These are phyloP conservation scores for Xylaria multiplex DNA, from an alignment of 2,329 filamentous ascomycete species.

Conservation along the genomic window DNA sequence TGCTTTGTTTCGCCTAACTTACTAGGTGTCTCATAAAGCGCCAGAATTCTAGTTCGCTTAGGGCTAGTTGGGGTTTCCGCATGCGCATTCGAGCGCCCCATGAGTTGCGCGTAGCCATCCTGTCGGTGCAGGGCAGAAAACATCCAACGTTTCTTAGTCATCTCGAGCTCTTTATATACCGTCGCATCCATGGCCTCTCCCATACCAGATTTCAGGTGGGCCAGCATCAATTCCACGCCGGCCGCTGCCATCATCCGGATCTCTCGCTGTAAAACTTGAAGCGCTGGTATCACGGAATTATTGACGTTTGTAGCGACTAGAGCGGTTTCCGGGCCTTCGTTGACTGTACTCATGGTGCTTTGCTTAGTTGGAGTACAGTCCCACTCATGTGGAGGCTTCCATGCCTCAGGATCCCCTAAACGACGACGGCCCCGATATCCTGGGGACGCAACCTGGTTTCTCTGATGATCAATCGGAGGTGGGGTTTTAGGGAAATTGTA, in stretches of 20 bases:
- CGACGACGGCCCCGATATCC: slow-evolving; percentile 41
- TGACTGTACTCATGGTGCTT: slow-evolving; percentile 33
- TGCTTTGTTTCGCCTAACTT: slow-evolving; percentile 33
- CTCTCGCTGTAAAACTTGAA: slow-evolving; percentile 60
- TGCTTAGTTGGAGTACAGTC: slow-evolving; percentile 48
- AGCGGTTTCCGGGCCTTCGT: slow-evolving; percentile 40
- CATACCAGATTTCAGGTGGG: slow-evolving; percentile 64
- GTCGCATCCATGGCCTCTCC: slow-evolving; percentile 56
- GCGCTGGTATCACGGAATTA: slow-evolving; percentile 47
- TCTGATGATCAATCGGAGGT: slow-evolving; percentile 35
- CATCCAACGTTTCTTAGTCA: slow-evolving; percentile 71
- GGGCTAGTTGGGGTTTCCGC: slow-evolving; percentile 36
- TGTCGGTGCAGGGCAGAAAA: slow-evolving; percentile 63
- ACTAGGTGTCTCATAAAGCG: slow-evolving; percentile 64
- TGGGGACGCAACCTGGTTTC: slow-evolving; percentile 39
- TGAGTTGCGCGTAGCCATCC: slow-evolving; percentile 51
- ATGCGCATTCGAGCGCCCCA: slow-evolving; percentile 27
- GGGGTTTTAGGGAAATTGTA: slow-evolving; percentile 42
- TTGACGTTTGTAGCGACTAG: slow-evolving; percentile 38
- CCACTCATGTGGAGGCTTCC: slow-evolving; percentile 59
- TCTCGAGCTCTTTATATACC: slow-evolving; percentile 61
- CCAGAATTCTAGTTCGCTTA: slow-evolving; percentile 53
- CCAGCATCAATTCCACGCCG: slow-evolving; percentile 61
- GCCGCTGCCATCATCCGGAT: slow-evolving; percentile 66
- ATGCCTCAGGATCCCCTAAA: slow-evolving; percentile 54